Evolutionary conservation across 1,139 yeast species (phyloP), one percentile per base, ranked within the genome.

Genomic region (Geotrichum fermentans): DNA sequence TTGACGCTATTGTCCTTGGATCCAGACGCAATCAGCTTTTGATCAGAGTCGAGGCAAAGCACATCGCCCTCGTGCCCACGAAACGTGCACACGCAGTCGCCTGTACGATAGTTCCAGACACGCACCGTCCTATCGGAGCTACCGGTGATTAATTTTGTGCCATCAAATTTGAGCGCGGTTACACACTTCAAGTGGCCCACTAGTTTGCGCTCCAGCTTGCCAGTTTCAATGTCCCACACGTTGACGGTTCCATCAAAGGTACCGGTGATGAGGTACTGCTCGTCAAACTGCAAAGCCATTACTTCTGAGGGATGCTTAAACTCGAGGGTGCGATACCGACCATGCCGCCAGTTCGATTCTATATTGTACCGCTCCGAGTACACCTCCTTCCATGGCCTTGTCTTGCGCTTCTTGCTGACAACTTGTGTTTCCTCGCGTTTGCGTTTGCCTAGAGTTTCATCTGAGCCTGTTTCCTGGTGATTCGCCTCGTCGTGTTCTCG

Each of bases 81-180:
- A 67, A 92, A 89, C 0, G 97, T 89, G 20, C 96, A 86, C 22
- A 92, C 81, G 62, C 97, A 90, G 63, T 86, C 86, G 34, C 98
- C 98, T 0, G 95, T 88, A 55, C 84, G 84, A 68, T 87, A 88
- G 67, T 90, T 89, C 98, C 98, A 92, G 29, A 92, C 95, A 59
- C 90, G 83, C 53, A 92, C 88, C 0, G 96, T 89, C 46, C 83
- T 78, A 67, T 92, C 98, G 64, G 88, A 73, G 1, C 96, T 90
- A 16, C 96, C 97, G 2, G 97, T 85, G 43, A 92, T 88, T 46
- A 92, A 74, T 66, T 92, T 92, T 58, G 83, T 87, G 46, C 81
- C 82, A 67, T 92, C 98, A 65, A 90, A 90, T 47, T 78, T 85
- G 43, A 92, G 71, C 0, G 96, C 77, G 50, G 89, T 75, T 28